Evolutionary conservation across 2,329 filamentous ascomycete genomes (phyloP), one percentile per base, ranked within the genome.

Genomic region (Colletotrichum chrysophilum): DNA sequence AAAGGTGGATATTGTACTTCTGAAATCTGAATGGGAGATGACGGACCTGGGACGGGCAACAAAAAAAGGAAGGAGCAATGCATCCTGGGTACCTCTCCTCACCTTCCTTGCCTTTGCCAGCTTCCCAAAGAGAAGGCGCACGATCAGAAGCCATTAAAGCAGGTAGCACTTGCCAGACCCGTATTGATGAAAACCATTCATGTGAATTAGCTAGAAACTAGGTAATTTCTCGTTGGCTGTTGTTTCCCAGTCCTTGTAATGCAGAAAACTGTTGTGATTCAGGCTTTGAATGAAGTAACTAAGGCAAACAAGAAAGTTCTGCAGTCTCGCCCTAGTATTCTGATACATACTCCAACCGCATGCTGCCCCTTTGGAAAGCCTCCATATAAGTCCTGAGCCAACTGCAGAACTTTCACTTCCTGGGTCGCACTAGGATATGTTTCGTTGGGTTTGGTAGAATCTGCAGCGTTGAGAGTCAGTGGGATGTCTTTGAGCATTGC

Each of bases 381-480:
- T 52, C 43, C n/a, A 52, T 21, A 13, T 4, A 21, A 52, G 10
- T 52, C 10, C n/a, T 52, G 6, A 3, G 9, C 43, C n/a, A 21
- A 52, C n/a, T 48, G n/a, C 43, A 21, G 18, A 21, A 48, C 28
- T 21, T n/a, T 21, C 32, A 70, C 5, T 43, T 16, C 16, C 38
- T 66, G 24, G 55, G 72, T 14, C 32, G 30, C 4, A 67, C 24
- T 5, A 75, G 36, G 7, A 75, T 72, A 24, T 75, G 61, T 28
- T 67, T 75, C 5, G 68, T 75, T 16, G 69, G 72, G 26, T 75
- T 67, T 2, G 72, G 72, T 3, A 62, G 26, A 6, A 64, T 72
- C 72, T 75, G 7, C 3, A 24, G 36, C 2, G 5, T 38, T 55
- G 12, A 7, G 10, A 1, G 68, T 75, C 8, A 66, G 28, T 43